Base-by-base conservation (phyloP, 768 basidiomycete genomes). In the Leucocoprinus leucothites region DNA sequence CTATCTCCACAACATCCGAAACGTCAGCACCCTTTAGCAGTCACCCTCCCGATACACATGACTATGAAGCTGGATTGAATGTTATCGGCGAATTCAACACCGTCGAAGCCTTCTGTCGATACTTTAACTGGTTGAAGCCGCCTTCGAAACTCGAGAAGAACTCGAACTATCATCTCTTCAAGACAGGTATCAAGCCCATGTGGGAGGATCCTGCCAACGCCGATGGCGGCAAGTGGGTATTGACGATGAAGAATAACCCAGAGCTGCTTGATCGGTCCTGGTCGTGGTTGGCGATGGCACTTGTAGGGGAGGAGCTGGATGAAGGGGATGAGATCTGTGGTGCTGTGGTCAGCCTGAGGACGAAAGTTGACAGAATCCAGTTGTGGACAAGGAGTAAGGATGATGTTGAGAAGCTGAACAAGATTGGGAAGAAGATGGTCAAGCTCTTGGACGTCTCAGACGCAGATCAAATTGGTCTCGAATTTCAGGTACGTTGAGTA, bases 151-250 rank as follows among this genome's bases (percentile, higher is more conserved):
- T 96, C 31, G 90, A 94, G 63, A 85, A 85, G 63, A 93, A 92
- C 71, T 88, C 89, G 44, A 98, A 97, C 72, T 94, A 96, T 63
- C 94, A 98, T 66, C 79, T 98, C 53, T 97, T 98, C 82, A 96
- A 96, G 73, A 79, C 84, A 19, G 91, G 91, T 16, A 94, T 94
- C 75, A 92, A 93, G 66, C 92, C 92, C 13, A 96, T 97, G 94
- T 97, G 94, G 94, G 94, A 96, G 73, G 94, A 96, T 67, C 82
- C 82, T 26, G 90, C 92, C 51, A 97, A 97, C 64, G 89, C 90
- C 22, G 81, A 87, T 51, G 94, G 94, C 18, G 94, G 94, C 34
- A 95, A 94, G 73, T 97, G 94, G 94, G 92, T 94, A 18, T 70
- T 98, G 55, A 92, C 92, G 63, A 92, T 96, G 87, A 88, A 89